phyloP scores from a whole-genome alignment of 805 yeast genomes.

The Metschnikowia reukaufii region DNA sequence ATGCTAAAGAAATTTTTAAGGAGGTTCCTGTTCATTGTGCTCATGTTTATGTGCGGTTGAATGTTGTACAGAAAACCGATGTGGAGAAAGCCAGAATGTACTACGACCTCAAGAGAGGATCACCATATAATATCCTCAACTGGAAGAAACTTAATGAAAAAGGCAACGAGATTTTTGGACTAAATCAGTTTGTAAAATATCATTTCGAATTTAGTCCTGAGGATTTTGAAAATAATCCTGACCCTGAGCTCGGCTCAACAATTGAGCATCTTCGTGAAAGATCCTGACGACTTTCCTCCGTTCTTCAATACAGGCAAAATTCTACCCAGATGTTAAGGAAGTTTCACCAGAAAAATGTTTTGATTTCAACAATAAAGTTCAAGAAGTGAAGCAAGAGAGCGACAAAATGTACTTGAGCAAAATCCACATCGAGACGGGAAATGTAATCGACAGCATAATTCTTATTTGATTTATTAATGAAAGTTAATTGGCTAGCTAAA shows the following conservation, averaged over 20 bases:
- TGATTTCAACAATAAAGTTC: conserved; percentile 31
- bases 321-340: conserved; percentile 6
- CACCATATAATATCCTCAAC: conserved; percentile 26
- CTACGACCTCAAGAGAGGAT: conserved; percentile 28
- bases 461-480: conserved; percentile 2
- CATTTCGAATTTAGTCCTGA: conserved; percentile 82
- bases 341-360: conserved; percentile 22
- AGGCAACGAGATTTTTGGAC: conserved; percentile 17
- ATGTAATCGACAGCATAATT: conserved; percentile 31
- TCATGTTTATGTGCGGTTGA: conserved; percentile 59
- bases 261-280: conserved; percentile 61
- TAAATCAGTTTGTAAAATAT: conserved; percentile 43
- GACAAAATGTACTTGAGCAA: conserved; percentile 36
- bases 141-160: conserved; percentile 20
- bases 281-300: conserved; percentile 54
- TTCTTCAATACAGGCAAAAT: conserved; percentile 28
- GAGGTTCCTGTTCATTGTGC: conserved; percentile 80
- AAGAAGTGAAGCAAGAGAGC: conserved; percentile 23
- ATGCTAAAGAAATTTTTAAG: conserved; percentile 61
- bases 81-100: conserved; percentile 25
- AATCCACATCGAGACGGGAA: conserved; percentile 43
- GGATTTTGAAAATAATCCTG: conserved; percentile 59
- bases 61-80: conserved; percentile 29
- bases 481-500: neutral
- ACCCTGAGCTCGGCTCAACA: conserved; percentile 70